A percentile compares a stretch with the other conserved stretches of the same genome.
Conservation (phyloP, 1,284 basidiomycete species). For the Ceratobasidium sp. region DNA sequence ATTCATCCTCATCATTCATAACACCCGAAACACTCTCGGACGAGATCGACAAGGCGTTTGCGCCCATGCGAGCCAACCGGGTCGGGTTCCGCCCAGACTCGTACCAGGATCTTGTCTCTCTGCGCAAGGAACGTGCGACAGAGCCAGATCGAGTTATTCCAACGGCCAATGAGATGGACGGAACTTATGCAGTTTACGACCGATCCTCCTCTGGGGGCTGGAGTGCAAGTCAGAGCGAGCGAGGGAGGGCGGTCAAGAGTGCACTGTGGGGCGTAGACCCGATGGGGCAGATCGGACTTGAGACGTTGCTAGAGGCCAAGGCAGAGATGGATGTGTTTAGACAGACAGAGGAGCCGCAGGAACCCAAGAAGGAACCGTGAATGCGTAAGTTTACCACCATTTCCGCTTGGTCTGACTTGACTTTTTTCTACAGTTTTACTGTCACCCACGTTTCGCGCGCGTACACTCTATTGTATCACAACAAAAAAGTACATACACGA, state of each 20-base stretch:
- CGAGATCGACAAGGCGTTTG: conserved; percentile 26
- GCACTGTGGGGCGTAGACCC: conserved; percentile 36
- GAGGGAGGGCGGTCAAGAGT: conserved; percentile 27
- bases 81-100: neutral
- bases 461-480: conserved; percentile 33
- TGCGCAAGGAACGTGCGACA: neutral
- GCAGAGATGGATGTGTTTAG: conserved; percentile 12
- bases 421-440: neutral
- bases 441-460: neutral
- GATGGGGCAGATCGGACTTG: conserved; percentile 30
- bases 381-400: neutral
- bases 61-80: neutral
- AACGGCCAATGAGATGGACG: conserved; percentile 5
- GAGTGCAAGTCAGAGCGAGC: conserved; percentile 13
- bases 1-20: conserved; percentile 3
- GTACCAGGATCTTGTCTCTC: neutral
- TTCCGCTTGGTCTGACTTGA: neutral
- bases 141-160: conserved; percentile 31
- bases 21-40: conserved; percentile 34
- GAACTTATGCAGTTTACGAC: neutral
- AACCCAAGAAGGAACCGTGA: neutral
- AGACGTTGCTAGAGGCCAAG: conserved; percentile 32
- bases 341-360: neutral
- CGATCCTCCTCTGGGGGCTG: neutral
- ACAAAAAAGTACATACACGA: conserved; percentile 36